A percentile compares a stretch with the other conserved stretches of the same genome.
phyloP scores from a whole-genome alignment of 352 stramenopile genomes.

The Vaucheria bursata region DNA sequence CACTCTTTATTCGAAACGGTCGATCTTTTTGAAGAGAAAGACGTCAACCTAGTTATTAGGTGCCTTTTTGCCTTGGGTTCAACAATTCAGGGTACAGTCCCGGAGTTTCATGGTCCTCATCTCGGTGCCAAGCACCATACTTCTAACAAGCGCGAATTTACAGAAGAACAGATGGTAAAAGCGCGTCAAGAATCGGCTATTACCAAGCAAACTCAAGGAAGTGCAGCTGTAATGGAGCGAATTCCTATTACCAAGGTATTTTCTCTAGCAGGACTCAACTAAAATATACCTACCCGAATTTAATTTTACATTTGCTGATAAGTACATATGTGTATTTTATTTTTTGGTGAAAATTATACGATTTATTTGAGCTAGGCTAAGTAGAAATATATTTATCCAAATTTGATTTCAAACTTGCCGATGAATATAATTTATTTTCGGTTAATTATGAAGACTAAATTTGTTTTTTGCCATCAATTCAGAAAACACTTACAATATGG shows the following conservation, averaged over 20 bases:
- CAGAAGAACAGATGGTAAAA: slow-evolving; percentile 19
- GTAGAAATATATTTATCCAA: too few species aligned
- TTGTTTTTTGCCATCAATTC: too few species aligned
- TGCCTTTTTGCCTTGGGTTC: slow-evolving; percentile 41
- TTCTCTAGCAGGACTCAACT: too few species aligned
- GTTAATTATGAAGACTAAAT: too few species aligned
- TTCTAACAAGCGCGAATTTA: slow-evolving; percentile 32
- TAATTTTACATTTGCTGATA: neutral
- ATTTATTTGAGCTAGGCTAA: too few species aligned
- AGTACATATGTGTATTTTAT: neutral
- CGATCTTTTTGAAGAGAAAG: slow-evolving; percentile 41
- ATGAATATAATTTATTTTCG: too few species aligned
- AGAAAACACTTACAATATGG: too few species aligned
- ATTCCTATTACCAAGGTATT: slow-evolving; percentile 1
- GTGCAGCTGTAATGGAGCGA: slow-evolving; percentile 26
- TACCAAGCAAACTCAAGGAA: slow-evolving; percentile 17
- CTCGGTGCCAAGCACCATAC: slow-evolving; percentile 42
- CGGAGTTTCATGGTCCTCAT: slow-evolving; percentile 39
- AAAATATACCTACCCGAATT: neutral
- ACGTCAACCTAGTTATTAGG: slow-evolving; percentile 35
- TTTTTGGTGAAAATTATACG: slow-evolving; percentile 2
- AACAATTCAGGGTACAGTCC: slow-evolving; percentile 37
- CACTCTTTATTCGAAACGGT: slow-evolving; percentile 42
- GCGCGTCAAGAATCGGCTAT: slow-evolving; percentile 16
- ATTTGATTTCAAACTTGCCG: too few species aligned